Conservation (phyloP, 2,329 filamentous ascomycete genomes). For the Cladosporium sp. region DNA sequence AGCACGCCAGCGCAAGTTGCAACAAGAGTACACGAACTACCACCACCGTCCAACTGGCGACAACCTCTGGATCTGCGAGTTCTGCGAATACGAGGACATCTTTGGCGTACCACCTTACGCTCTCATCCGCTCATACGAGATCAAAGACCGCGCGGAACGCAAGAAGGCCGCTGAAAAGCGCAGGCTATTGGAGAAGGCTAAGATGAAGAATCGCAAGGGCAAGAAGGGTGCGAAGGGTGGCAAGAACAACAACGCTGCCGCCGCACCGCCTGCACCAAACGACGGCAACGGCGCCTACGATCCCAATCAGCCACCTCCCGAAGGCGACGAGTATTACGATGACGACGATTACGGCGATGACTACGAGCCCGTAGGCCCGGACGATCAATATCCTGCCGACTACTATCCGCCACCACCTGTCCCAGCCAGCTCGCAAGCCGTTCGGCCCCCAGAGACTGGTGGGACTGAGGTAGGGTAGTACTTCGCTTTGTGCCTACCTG, state of each 20-base stretch:
- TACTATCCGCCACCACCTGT: conserved; percentile 30
- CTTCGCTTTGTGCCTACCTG: background rate
- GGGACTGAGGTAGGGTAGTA: background rate
- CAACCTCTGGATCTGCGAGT: conserved; percentile 94
- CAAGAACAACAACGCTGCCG: conserved; percentile 27
- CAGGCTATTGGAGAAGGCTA: conserved; percentile 84
- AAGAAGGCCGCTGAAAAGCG: conserved; percentile 84
- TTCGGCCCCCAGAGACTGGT: conserved; percentile 6
- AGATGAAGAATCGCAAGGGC: conserved; percentile 86
- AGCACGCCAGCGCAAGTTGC: conserved; percentile 73
- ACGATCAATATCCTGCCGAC: conserved; percentile 27
- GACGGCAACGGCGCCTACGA: conserved; percentile 29
- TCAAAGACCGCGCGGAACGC: conserved; percentile 83
- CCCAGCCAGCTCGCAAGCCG: conserved; percentile 17
- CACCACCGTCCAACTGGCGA: conserved; percentile 69
- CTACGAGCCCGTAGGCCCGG: conserved; percentile 31
- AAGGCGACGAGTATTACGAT: conserved; percentile 37
- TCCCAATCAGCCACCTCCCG: conserved; percentile 31
- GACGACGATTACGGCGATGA: conserved; percentile 33
- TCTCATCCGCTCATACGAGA: conserved; percentile 87
- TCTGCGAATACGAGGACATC: conserved; percentile 96
- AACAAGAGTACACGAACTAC: conserved; percentile 74
- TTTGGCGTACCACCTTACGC: conserved; percentile 85
- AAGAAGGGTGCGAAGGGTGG: conserved; percentile 74
- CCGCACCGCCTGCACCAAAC: conserved; percentile 20